These are phyloP conservation scores for Perilla frutescens DNA, from an alignment of 257 asterid genomes.

Conservation along the genomic window DNA sequence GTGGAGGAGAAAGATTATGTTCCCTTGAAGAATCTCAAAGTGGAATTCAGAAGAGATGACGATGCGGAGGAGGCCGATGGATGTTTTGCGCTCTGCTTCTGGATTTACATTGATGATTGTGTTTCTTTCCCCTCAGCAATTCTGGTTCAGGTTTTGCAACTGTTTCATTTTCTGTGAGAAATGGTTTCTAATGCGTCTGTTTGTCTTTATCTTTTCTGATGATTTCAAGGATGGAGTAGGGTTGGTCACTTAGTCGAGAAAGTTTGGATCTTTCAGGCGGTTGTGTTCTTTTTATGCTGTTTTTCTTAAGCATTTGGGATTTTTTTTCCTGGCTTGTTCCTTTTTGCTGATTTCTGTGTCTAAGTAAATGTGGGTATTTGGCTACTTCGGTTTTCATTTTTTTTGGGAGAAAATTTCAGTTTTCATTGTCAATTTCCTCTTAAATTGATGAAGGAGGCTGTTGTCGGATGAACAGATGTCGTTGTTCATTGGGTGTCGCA, in stretches of 20 bases:
- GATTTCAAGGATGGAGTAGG: conserved; percentile 29
- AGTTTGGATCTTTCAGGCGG: conserved; percentile 36
- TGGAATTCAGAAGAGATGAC: conserved; percentile 52
- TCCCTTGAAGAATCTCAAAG: conserved; percentile 59
- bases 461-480: neutral
- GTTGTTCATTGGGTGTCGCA: neutral
- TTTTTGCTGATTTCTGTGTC: neutral
- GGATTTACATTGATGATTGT: conserved; percentile 68
- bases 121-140: conserved; percentile 58
- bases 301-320: conserved; percentile 8
- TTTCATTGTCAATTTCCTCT: conserved; percentile 32
- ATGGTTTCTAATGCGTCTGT: neutral
- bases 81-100: conserved; percentile 63
- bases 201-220: neutral
- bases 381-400: conserved; percentile 18
- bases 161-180: conserved; percentile 6
- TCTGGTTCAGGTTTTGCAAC: conserved; percentile 69
- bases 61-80: conserved; percentile 51
- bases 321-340: neutral
- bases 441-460: conserved; percentile 21
- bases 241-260: conserved; percentile 34
- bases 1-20: conserved; percentile 53
- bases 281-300: conserved; percentile 3
- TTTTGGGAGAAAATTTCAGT: too few species aligned
- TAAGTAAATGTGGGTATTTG: conserved; percentile 3